Evolutionary conservation across 2,329 filamentous ascomycete genomes (phyloP), one percentile per base, ranked within the genome.

Genomic region (Mycogone perniciosa): DNA sequence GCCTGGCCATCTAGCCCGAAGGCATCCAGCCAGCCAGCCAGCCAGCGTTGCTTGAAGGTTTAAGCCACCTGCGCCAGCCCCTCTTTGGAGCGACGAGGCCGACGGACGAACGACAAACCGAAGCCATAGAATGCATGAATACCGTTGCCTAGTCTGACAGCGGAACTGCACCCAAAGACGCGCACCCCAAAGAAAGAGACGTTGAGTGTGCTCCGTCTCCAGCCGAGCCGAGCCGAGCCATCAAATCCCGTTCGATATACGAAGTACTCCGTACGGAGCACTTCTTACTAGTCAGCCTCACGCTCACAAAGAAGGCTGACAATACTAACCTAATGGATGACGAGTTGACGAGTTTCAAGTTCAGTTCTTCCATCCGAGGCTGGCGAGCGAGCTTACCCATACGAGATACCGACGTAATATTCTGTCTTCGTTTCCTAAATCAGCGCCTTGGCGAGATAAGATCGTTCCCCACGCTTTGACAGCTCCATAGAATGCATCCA

Each of bases 141-240:
- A 20, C 20, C 20, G 20, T 20, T 20, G 20, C 20, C 20, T 35
- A 11, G 7, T 35, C 7, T 35, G 33, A 35, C 33, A 46, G 8
- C 29, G 38, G 38, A 41, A 26, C 38, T 11, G 11, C 7, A 27
- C 5, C 13, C 11, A 7, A 41, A 41, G 10, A 27, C 20, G 3
- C 13, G 38, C 9, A 8, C 11, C 20, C 20, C 20, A 20, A 20
- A 20, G 20, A 20, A 3, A 20, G 20, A 20, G 20, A 20, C 20
- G 20, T n/a, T 8, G 11, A 7, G 11, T 7, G 3, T 7, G 20
- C 31, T 54, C 59, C 57, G 56, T 50, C 39, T 50, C 9, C 54
- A 64, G 47, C 61, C 62, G 62, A 46, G 5, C 35, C 29, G 48
- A 62, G 54, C 62, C 62, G 62, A 54, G n/a, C n/a, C 42, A n/a